phyloP scores from a whole-genome alignment of 2,329 filamentous ascomycete species.

The Penicillium sp. region DNA sequence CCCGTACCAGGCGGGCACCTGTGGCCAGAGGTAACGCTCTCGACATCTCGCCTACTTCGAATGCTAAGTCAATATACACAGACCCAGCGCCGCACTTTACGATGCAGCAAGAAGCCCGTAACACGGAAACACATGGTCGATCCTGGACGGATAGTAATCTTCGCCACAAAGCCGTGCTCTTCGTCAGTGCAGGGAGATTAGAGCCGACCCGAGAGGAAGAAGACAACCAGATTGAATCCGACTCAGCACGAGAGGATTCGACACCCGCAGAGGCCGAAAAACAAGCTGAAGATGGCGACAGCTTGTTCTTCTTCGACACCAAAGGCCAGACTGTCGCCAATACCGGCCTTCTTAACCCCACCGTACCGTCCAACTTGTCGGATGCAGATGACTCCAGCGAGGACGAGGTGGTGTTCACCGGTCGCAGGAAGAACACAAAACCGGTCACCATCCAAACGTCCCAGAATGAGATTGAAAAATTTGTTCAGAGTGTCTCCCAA shows the following conservation, averaged over 20 bases:
- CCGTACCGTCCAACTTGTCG: conserved; percentile 19
- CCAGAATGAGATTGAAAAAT: conserved; percentile 14
- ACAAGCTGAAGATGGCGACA: conserved; percentile 4
- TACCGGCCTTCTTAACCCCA: conserved; percentile 34
- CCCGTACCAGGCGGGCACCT: conserved; percentile 16
- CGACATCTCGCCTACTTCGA: neutral
- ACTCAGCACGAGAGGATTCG: conserved; percentile 4
- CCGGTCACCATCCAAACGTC: conserved; percentile 16
- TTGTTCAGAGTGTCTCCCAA: neutral
- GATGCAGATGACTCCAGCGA: conserved; percentile 64
- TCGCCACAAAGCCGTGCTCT: conserved; percentile 57
- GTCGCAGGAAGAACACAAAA: conserved; percentile 28
- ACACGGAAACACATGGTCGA: conserved; percentile 54
- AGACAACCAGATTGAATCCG: neutral
- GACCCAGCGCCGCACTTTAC: conserved; percentile 36
- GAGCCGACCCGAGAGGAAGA: conserved; percentile 22
- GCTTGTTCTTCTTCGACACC: conserved; percentile 40
- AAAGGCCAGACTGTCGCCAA: conserved; percentile 27
- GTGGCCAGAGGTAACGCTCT: neutral
- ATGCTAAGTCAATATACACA: neutral
- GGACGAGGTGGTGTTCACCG: conserved; percentile 54
- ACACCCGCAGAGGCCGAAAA: conserved; percentile 18
- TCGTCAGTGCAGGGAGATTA: conserved; percentile 61
- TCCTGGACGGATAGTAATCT: conserved; percentile 54
- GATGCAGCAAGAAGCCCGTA: conserved; percentile 60